Base-by-base conservation (phyloP, 192 early-diverging fungal genomes). In the Phycomyces blakesleeanus region DNA sequence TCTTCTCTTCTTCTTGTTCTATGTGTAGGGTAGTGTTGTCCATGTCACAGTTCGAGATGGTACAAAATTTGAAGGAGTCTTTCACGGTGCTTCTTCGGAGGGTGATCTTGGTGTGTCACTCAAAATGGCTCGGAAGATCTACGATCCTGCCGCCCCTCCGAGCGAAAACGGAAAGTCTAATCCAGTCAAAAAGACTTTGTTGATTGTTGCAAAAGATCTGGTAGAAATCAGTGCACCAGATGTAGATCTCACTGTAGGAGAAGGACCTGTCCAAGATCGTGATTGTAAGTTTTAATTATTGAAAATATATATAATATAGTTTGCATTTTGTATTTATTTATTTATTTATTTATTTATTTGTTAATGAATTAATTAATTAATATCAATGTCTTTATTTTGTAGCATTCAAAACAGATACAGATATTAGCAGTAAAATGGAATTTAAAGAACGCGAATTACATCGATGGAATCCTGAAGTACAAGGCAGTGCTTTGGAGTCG, bases 341-440 rank as follows among this genome's bases (percentile, higher is more conserved):
- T n/a, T n/a, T 57, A 34, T 34, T 5, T 34, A 34, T 34, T 5
- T 34, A 34, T 34, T 5, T 34, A 34, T 34, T 5, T 34, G 7
- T 34, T 5, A 5, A 34, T 34, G 7, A 34, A 34, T 2, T 34
- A 7, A 7, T 34, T 34, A 5, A 7, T 34, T 34, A 7, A 34
- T 7, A 34, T 2, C 29, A 34, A 7, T 5, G 3, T 7, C 6
- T 22, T 39, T n/a, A n/a, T n/a, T 21, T 20, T 18, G 42, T 41
- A 81, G 83, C 78, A 18, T 94, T 98, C 76, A 87, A 90, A 57
- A 96, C 93, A 0, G 97, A 99, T 68, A 83, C 91, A 0, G 91
- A 92, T 53, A 99, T 99, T 61, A 90, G 85, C 68, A 79, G 88
- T 21, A 71, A 76, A 4, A 71, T 72, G 49, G 81, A 86, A 10